Conservation (phyloP, 352 stramenopile species). For the Phytophthora chlamydospora region DNA sequence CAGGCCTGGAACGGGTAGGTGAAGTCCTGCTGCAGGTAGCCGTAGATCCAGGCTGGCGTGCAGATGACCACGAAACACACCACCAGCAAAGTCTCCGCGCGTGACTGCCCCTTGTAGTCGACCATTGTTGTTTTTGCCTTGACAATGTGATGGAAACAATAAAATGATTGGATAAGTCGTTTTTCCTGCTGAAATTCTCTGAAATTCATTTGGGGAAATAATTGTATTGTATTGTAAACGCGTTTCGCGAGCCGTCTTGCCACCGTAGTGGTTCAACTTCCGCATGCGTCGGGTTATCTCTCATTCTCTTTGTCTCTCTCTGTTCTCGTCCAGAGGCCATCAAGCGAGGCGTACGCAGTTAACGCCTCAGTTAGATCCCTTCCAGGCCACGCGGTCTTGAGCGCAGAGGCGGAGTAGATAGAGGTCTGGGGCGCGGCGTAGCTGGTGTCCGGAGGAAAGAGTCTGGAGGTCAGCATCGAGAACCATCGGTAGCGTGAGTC, state of each 20-base stretch:
- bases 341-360: constrained; percentile 6
- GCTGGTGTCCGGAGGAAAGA: constrained; percentile 6
- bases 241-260: constrained; percentile 12
- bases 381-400: constrained; percentile 5
- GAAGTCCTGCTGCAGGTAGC: constrained; percentile 86
- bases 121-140: constrained; percentile 58
- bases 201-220: no score
- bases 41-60: constrained; percentile 84
- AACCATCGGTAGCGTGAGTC: constrained; percentile 10
- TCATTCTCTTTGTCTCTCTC: constrained; percentile 11
- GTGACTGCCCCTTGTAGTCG: constrained; percentile 85
- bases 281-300: constrained; percentile 21
- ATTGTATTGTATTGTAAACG: no score
- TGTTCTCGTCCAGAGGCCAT: constrained; percentile 11
- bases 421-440: constrained; percentile 5
- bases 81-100: constrained; percentile 68
- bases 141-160: no score
- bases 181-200: no score
- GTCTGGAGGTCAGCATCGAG: constrained; percentile 17
- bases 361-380: constrained; percentile 8
- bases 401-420: constrained; percentile 13
- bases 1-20: constrained; percentile 79
- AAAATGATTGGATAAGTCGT: no score
- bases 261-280: constrained; percentile 15
- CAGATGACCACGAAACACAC: constrained; percentile 80